A percentile compares a stretch with the other conserved stretches of the same genome.
Conservation (phyloP, 768 basidiomycete genomes). For the Boletus rubropictus region DNA sequence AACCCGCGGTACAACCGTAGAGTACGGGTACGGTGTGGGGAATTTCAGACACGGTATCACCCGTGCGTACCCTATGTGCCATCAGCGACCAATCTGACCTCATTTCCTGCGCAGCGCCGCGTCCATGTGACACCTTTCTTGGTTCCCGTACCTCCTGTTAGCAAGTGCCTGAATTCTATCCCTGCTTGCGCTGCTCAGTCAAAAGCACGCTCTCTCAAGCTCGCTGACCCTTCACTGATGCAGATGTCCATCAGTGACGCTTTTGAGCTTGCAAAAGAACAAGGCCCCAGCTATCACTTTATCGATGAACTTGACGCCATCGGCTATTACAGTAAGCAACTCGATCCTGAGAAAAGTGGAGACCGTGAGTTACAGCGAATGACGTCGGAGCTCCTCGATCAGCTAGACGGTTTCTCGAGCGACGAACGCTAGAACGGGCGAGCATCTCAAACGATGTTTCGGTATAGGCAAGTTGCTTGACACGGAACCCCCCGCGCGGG, state of each 20-base stretch:
- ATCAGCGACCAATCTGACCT: too few species aligned
- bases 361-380: constrained; percentile 99
- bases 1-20: too few species aligned
- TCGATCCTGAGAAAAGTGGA: constrained; percentile 97
- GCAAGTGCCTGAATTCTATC: too few species aligned
- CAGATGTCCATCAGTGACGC: constrained; percentile 99
- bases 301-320: constrained; percentile 99
- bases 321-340: constrained; percentile 96
- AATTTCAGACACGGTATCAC: too few species aligned
- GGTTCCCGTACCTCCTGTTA: too few species aligned
- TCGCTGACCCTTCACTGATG: constrained; percentile 95
- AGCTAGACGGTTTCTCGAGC: constrained; percentile 97
- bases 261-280: constrained; percentile 95
- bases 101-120: too few species aligned
- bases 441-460: constrained; percentile 93
- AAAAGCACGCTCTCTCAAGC: constrained; percentile 95
- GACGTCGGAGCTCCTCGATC: constrained; percentile 98
- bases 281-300: constrained; percentile 98
- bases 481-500: constrained; percentile 7
- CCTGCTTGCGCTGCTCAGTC: constrained; percentile 97
- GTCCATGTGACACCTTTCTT: too few species aligned
- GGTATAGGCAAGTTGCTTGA: constrained; percentile 66
- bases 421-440: too few species aligned
- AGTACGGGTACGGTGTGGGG: too few species aligned
- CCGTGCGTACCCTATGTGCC: too few species aligned